Conservation (phyloP, 345 rosid species). For the Atalantia buxifolia region DNA sequence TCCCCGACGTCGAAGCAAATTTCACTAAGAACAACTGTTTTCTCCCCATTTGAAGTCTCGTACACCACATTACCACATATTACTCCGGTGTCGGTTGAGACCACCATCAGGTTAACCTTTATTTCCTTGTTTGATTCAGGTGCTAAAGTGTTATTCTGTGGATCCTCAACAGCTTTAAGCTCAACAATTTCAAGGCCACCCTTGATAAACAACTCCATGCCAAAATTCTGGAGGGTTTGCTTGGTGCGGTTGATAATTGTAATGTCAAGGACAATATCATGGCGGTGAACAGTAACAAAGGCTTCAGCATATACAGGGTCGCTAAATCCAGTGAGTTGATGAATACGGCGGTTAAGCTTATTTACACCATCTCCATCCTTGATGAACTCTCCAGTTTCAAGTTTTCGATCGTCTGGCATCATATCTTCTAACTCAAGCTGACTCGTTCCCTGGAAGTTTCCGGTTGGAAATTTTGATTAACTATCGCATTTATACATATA, state of each 20-base stretch:
- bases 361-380: constrained; percentile 92
- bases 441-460: constrained; percentile 77
- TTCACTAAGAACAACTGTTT: constrained; percentile 83
- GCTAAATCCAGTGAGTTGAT: constrained; percentile 96
- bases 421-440: constrained; percentile 96
- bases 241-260: constrained; percentile 89
- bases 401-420: constrained; percentile 91
- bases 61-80: constrained; percentile 94
- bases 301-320: constrained; percentile 99
- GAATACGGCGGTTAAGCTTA: constrained; percentile 92
- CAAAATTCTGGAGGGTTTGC: constrained; percentile 92
- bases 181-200: constrained; percentile 99
- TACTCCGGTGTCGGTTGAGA: constrained; percentile 90
- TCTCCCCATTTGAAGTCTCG: constrained; percentile 86
- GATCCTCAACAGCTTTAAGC: constrained; percentile 94
- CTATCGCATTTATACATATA: not conserved
- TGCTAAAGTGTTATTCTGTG: constrained; percentile 92
- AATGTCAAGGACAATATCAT: constrained; percentile 93
- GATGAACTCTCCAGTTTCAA: constrained; percentile 95
- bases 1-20: constrained; percentile 94
- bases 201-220: constrained; percentile 95
- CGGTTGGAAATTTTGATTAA: not conserved
- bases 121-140: constrained; percentile 93
- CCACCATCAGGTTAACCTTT: constrained; percentile 94
- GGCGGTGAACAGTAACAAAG: constrained; percentile 90